Base-by-base conservation (phyloP, 305 asterid genomes). In the Fraxinus velutina region DNA sequence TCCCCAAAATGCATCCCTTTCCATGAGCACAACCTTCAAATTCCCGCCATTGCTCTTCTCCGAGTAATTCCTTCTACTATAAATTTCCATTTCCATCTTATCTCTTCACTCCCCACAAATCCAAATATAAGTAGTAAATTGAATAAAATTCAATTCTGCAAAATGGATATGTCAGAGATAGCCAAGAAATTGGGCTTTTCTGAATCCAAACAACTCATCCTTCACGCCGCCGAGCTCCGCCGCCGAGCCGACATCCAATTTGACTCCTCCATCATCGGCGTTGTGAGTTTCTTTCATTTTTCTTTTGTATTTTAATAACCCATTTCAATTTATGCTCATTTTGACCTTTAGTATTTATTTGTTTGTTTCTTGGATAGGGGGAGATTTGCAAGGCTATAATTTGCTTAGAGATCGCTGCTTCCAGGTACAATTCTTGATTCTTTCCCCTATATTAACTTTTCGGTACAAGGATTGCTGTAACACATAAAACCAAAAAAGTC, bases 211-310 rank as follows among this genome's bases (percentile, higher is more conserved):
- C 85, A 71, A n/a, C 85, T 95, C 44, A 81, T 90, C 57, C 94
- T 95, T 13, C 91, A 89, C 86, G 98, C 99, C 2, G 95, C 97
- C 57, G 99, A 95, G 87, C 94, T 95, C 81, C 97, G 99, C 79
- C 97, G 99, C 72, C 94, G 82, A 21, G 98, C 97, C 62, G 98
- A 96, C 73, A 86, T 93, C 73, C 97, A 94, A 68, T 96, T 96
- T 79, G 89, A 96, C 64, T 94, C 98, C 30, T 96, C 99, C 75
- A 64, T 90, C 37, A 94, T 93, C 79, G 97, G 98, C 72, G 92
- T 96, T n/a, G 99, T 95, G 89, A 27, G 96, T 79, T 15, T 75
- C 9, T n/a, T 36, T 66, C 34, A 19, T 19, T 27, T 27, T 60
- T 22, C 32, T 60, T 21, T 60, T 60, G 30, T 19, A 60, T 60